Evolutionary conservation across 2,329 filamentous ascomycete genomes (phyloP), one percentile per base, ranked within the genome.

Genomic region (Neonectria faginata): DNA sequence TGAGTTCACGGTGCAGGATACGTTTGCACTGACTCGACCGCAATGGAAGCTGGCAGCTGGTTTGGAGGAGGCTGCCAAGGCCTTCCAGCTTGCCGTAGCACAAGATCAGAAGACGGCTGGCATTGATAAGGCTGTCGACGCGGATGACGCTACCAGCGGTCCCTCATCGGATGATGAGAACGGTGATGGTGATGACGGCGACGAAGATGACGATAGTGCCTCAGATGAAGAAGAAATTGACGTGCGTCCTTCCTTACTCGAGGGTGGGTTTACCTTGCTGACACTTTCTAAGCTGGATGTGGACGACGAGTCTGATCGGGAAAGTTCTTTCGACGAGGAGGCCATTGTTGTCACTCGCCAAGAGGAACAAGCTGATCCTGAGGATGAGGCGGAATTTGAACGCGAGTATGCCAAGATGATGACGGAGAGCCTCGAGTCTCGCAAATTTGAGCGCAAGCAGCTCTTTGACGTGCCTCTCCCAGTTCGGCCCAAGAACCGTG

Each of bases 381-480:
- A 97, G 80, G 93, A 91, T 44, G 96, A 99, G 75, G 96, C 95
- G 7, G 96, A 99, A 45, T 99, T 99, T 77, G 97, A 99, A 76
- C 92, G 95, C 73, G 96, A 98, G 79, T 96, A 97, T 78, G 94
- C 96, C 41, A 97, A 97, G 79, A 92, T 99, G 88, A 98, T 99
- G 95, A 88, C 94, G 55, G 96, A 99, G 79, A 97, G 95, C 81
- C 83, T 97, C 73, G 96, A 99, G 71, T 97, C 95, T 5, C 89
- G 96, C 72, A 97, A 97, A 74, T 97, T 97, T 71, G 96, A 99
- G 75, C 92, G 96, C 67, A 97, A 97, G 80, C 89, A 92, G 29
- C 86, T 96, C 56, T 97, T 99, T 75, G 97, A 99, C 77, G 93
- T 98, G n/a, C 94, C 97, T 1, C 82, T 99, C n/a, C 96, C 96